These are phyloP conservation scores for Phlebopus sp. DNA, from an alignment of 1,284 basidiomycete species.

Conservation along the genomic window DNA sequence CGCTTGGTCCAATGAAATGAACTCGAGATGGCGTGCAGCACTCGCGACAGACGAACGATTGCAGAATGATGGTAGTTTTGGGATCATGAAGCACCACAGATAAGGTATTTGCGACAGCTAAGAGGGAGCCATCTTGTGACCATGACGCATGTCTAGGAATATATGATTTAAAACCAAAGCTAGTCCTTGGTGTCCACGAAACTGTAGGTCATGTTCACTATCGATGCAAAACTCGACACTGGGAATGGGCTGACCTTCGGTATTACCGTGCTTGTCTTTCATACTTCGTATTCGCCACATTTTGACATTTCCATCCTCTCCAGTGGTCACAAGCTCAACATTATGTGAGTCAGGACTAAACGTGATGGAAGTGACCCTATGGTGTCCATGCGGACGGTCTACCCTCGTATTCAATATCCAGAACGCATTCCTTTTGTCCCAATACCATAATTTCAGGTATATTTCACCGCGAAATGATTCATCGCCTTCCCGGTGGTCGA, in stretches of 20 bases:
- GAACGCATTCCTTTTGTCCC: conserved; percentile 57
- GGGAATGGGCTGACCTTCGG: conserved; percentile 45
- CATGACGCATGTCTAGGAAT: conserved; percentile 68
- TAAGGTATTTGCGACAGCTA: conserved; percentile 71
- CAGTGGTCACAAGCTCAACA: conserved; percentile 58
- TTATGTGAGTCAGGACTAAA: conserved; percentile 56
- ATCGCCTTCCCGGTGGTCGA: conserved; percentile 75
- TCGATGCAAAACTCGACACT: background rate
- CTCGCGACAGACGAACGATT: conserved; percentile 61
- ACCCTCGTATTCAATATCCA: conserved; percentile 89
- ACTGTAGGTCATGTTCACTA: conserved; percentile 41
- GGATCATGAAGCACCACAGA: conserved; percentile 82
- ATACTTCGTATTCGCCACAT: conserved; percentile 61
- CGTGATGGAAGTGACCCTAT: conserved; percentile 61
- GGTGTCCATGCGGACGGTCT: conserved; percentile 81
- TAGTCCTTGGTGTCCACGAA: conserved; percentile 76
- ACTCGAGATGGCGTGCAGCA: conserved; percentile 43
- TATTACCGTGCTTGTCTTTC: conserved; percentile 41
- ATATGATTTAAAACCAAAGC: conserved; percentile 67
- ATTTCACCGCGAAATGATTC: conserved; percentile 64
- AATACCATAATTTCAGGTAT: conserved; percentile 90
- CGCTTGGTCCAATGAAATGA: conserved; percentile 64
- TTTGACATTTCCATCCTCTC: conserved; percentile 68
- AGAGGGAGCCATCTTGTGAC: conserved; percentile 84
- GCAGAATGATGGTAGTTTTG: conserved; percentile 60